Evolutionary conservation across 2,329 filamentous ascomycete genomes (phyloP), one percentile per base, ranked within the genome.

Genomic region (Ascocoryne sarcoides): DNA sequence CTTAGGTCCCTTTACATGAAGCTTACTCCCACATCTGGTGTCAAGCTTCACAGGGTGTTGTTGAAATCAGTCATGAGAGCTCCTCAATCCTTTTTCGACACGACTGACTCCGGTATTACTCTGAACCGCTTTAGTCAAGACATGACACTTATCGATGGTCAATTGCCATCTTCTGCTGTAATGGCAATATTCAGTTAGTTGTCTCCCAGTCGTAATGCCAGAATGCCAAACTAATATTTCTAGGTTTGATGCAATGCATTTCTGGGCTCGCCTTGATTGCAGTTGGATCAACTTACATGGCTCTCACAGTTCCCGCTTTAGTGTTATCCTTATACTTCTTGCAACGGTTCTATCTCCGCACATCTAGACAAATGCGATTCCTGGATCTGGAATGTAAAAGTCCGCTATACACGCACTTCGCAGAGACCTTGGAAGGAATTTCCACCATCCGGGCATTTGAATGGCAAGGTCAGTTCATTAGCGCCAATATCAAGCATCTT

Each of bases 371-470:
- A 43, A 46, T 71, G 8, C 62, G 68, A 44, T 60, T 66, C 28
- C 50, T 71, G 29, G 68, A 71, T 31, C 54, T 71, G 12, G 68
- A 71, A 49, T 43, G 36, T 2, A 46, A 47, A 36, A 60, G 64
- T 1, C 68, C 68, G 2, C 49, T 71, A 0, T 70, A 65, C 48
- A 65, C 67, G 0, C 60, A 68, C 36, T 70, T 71, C 40, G 56
- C 60, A 4, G 67, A 70, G 48, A 63, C 61, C n/a, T 55, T 70
- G 2, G 59, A 59, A 23, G 68, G 68, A 1, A 49, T 70, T 2
- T 57, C 59, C 0, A 79, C 75, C 0, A 64, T 79, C 18, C 66
- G 74, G 8, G 70, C 75, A 1, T 78, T 76, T 44, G 66, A 69
- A 1, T 78, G 73, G 73, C 60, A 67, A n/a, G 46, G 57, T 1